Conservation (phyloP, 2,329 filamentous ascomycete genomes). For the Rhynchosporium graminicola region DNA sequence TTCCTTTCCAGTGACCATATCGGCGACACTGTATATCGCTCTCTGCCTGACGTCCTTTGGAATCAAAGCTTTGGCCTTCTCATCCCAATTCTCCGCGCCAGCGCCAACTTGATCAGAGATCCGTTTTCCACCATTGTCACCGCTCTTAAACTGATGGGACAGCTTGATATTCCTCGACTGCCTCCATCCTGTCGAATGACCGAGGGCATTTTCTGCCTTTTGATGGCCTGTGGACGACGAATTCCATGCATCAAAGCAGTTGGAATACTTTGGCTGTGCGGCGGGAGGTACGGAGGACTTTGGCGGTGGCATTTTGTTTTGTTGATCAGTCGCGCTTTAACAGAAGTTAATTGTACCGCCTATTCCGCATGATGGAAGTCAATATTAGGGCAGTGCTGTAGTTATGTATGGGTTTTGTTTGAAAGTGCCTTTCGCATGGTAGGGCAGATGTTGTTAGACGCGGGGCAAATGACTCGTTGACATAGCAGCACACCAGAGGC, state of each 20-base stretch:
- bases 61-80: constrained; percentile 47
- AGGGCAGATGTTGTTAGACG: constrained; percentile 4
- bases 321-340: not conserved
- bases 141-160: constrained; percentile 64
- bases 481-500: not conserved
- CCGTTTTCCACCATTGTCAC: constrained; percentile 57
- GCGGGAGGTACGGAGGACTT: constrained; percentile 31
- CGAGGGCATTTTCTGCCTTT: constrained; percentile 65
- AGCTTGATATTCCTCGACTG: constrained; percentile 70
- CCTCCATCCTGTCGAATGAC: constrained; percentile 68
- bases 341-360: not conserved
- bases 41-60: constrained; percentile 43
- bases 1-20: constrained; percentile 54
- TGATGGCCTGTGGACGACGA: constrained; percentile 78
- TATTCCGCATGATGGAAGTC: not conserved
- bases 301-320: constrained; percentile 29
- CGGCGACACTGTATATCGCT: constrained; percentile 48
- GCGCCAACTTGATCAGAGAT: constrained; percentile 66
- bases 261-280: constrained; percentile 44
- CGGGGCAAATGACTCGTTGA: constrained; percentile 11
- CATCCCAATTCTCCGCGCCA: constrained; percentile 58
- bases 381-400: not conserved
- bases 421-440: not conserved
- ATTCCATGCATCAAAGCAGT: constrained; percentile 69
- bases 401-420: not conserved